A percentile compares a stretch with the other conserved stretches of the same genome.
These are phyloP conservation scores for Dictyostelium gargantuum DNA, from an alignment of 208 protist species.

Conservation along the genomic window DNA sequence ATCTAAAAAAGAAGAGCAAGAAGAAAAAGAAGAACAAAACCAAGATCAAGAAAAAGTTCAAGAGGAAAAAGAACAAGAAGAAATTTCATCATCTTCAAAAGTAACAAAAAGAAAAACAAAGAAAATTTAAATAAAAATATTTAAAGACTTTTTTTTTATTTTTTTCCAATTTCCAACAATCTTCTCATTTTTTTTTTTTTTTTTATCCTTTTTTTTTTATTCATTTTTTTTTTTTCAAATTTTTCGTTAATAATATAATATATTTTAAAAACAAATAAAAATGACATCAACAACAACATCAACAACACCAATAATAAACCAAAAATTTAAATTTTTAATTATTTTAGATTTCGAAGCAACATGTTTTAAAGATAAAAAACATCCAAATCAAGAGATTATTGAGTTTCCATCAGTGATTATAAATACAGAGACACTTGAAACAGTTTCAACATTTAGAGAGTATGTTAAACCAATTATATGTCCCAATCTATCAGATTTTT, in stretches of 20 bases:
- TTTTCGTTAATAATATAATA: no score
- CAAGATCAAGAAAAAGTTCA: neutral
- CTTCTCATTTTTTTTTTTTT: no score
- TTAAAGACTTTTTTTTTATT: no score
- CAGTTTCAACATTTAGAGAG: conserved; percentile 63
- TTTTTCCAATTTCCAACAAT: no score
- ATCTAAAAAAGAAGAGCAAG: neutral
- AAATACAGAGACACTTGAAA: neutral
- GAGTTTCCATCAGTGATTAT: conserved; percentile 94
- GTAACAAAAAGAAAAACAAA: conserved; percentile 53
- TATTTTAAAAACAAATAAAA: no score
- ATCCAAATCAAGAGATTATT: conserved; percentile 92
- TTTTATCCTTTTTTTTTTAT: no score
- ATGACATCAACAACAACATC: neutral
- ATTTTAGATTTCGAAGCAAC: conserved; percentile 96
- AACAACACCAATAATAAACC: neutral
- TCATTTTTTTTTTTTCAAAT: no score
- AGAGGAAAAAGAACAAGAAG: neutral
- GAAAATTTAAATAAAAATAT: conserved; percentile 23
- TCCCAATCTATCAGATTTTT: conserved; percentile 91
- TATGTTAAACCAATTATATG: conserved; percentile 91
- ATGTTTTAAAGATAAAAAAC: conserved; percentile 78
- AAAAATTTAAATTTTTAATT: conserved; percentile 67
- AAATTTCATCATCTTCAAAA: neutral
- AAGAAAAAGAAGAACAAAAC: neutral